Conservation (phyloP, 148 eudicot genomes). For the Rhododendron mucronatum region DNA sequence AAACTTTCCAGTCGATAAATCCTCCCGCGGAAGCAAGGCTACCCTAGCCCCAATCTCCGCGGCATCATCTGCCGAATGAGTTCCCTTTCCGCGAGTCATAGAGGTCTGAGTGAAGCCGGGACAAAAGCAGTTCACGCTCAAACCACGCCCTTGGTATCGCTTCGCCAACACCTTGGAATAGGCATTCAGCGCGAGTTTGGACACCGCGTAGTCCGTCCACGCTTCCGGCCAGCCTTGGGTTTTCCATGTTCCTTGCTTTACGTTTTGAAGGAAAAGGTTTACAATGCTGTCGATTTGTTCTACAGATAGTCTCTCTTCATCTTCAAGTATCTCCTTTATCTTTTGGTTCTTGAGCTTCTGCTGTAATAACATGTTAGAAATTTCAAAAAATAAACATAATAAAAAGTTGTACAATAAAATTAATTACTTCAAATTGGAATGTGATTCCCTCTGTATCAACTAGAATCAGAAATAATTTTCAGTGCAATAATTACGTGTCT, state of each 20-base stretch:
- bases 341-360: slow-evolving; percentile 56
- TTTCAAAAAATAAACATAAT: no score
- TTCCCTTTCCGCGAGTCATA: slow-evolving; percentile 84
- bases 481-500: no score
- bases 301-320: slow-evolving; percentile 50
- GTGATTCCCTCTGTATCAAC: not conserved
- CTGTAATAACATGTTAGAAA: not conserved
- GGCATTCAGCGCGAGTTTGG: slow-evolving; percentile 78
- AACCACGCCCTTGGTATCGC: slow-evolving; percentile 28
- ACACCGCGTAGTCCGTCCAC: slow-evolving; percentile 91
- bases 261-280: slow-evolving; percentile 46
- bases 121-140: slow-evolving; percentile 76
- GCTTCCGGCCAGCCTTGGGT: slow-evolving; percentile 72
- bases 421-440: no score
- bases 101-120: slow-evolving; percentile 85
- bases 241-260: slow-evolving; percentile 58
- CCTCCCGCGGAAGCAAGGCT: slow-evolving; percentile 47
- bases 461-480: no score
- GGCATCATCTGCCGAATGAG: slow-evolving; percentile 54
- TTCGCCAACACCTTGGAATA: slow-evolving; percentile 68
- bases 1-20: slow-evolving; percentile 64
- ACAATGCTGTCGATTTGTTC: slow-evolving; percentile 42
- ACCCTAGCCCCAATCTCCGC: slow-evolving; percentile 50
- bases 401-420: not conserved
- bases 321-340: slow-evolving; percentile 45